Conservation (phyloP, 2,329 filamentous ascomycete species). For the Phialocephala subalpina region DNA sequence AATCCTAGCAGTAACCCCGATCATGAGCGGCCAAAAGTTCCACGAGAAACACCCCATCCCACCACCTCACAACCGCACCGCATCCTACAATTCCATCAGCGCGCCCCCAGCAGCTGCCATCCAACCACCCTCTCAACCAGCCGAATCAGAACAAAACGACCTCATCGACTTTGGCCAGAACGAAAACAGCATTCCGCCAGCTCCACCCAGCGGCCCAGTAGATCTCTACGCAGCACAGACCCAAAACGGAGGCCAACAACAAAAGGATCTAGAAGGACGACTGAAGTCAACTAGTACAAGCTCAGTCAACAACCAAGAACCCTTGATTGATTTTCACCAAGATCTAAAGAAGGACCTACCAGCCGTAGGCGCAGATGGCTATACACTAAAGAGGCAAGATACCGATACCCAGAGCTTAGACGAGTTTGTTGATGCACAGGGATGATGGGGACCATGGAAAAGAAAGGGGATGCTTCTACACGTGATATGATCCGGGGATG, state of each 20-base stretch:
- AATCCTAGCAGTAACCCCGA: slow-evolving; percentile 85
- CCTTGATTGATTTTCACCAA: slow-evolving; percentile 59
- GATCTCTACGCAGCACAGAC: slow-evolving; percentile 39
- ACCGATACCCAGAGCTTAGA: slow-evolving; percentile 43
- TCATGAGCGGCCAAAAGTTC: slow-evolving; percentile 77
- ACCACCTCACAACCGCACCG: slow-evolving; percentile 45
- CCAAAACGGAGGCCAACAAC: slow-evolving; percentile 36
- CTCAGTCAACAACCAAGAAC: slow-evolving; percentile 16
- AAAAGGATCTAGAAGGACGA: slow-evolving; percentile 41
- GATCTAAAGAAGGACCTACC: slow-evolving; percentile 62
- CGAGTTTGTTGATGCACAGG: slow-evolving; percentile 46
- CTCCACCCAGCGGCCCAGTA: slow-evolving; percentile 27
- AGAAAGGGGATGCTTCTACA: background rate
- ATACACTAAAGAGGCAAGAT: slow-evolving; percentile 37
- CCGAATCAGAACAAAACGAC: slow-evolving; percentile 44
- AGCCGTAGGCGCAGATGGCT: slow-evolving; percentile 23
- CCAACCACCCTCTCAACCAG: slow-evolving; percentile 13
- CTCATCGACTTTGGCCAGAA: slow-evolving; percentile 66
- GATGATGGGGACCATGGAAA: slow-evolving; percentile 21
- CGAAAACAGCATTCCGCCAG: slow-evolving; percentile 16
- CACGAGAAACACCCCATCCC: slow-evolving; percentile 63
- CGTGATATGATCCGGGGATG: background rate
- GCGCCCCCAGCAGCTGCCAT: slow-evolving; percentile 15
- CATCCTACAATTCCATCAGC: slow-evolving; percentile 23
- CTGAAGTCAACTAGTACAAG: slow-evolving; percentile 37